Conservation (phyloP, 2,329 filamentous ascomycete species). For the Aspergillus fumigatiaffinis region DNA sequence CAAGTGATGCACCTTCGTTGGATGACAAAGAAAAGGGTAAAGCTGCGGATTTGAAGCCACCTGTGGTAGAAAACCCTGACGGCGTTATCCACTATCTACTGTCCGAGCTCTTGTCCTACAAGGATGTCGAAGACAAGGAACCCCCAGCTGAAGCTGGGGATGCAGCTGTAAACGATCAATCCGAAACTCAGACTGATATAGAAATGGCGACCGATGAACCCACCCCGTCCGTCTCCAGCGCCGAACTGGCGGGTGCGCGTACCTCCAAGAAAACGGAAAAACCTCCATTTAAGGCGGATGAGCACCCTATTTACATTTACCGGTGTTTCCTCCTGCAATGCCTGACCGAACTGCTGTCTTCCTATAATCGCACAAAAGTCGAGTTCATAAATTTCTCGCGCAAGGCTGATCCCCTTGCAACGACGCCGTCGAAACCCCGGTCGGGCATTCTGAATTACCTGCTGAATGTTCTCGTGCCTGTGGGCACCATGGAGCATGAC, state of each 20-base stretch:
- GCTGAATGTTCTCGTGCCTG: slow-evolving; percentile 70
- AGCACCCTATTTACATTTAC: slow-evolving; percentile 95
- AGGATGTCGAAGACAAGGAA: slow-evolving; percentile 86
- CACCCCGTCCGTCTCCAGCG: slow-evolving; percentile 30
- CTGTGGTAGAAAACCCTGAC: slow-evolving; percentile 85
- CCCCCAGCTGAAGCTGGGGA: slow-evolving; percentile 34
- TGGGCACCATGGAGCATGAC: slow-evolving; percentile 63
- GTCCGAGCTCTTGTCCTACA: slow-evolving; percentile 85
- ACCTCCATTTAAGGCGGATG: slow-evolving; percentile 78
- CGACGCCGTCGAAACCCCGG: slow-evolving; percentile 89
- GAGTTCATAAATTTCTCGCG: slow-evolving; percentile 99
- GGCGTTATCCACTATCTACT: slow-evolving; percentile 93
- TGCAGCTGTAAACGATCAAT: slow-evolving; percentile 25
- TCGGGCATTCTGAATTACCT: slow-evolving; percentile 92
- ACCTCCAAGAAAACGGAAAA: slow-evolving; percentile 65
- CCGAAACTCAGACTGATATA: slow-evolving; percentile 42
- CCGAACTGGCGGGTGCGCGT: slow-evolving; percentile 24
- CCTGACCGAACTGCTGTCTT: slow-evolving; percentile 81
- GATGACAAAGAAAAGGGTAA: slow-evolving; percentile 49
- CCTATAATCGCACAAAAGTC: slow-evolving; percentile 91
- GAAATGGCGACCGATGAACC: slow-evolving; percentile 47
- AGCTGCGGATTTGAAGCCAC: slow-evolving; percentile 67
- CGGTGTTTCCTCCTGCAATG: slow-evolving; percentile 92
- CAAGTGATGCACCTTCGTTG: slow-evolving; percentile 13
- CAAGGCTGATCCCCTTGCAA: slow-evolving; percentile 75